phyloP scores from a whole-genome alignment of 306 rosid genomes.

The Dalbergia cultrata region DNA sequence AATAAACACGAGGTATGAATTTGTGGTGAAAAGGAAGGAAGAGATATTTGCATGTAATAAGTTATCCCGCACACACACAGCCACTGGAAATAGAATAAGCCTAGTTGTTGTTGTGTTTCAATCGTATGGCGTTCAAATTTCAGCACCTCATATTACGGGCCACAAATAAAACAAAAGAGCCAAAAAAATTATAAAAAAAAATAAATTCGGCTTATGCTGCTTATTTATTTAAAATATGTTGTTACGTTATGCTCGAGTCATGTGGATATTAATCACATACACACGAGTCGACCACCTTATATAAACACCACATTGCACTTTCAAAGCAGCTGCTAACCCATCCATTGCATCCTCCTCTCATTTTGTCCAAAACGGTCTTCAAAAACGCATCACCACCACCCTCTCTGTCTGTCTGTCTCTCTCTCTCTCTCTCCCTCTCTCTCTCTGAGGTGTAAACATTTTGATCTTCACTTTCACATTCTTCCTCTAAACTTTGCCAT shows the following conservation, averaged over 20 bases:
- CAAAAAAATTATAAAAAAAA: not conserved
- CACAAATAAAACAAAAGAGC: conserved; percentile 37
- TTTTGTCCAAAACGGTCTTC: no score
- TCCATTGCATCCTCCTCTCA: not conserved
- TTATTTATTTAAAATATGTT: not conserved
- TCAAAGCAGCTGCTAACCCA: not conserved
- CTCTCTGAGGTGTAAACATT: no score
- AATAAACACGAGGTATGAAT: no score
- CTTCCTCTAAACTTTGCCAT: no score
- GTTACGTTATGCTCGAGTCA: not conserved
- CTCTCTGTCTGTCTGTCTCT: no score
- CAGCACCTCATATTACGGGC: conserved; percentile 1
- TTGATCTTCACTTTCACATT: no score
- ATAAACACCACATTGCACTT: no score
- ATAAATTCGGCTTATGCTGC: not conserved
- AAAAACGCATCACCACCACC: no score
- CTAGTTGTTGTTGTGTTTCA: not conserved
- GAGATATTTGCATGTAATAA: conserved; percentile 1
- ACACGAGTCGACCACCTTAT: not conserved
- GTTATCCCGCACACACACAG: not conserved
- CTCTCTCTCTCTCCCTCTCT: no score
- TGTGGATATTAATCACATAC: not conserved
- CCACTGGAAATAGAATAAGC: not conserved
- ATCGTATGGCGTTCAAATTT: conserved; percentile 6
- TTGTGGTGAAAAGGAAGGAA: not conserved